Conservation (phyloP, 2,329 filamentous ascomycete genomes). For the Fusarium avenaceum region DNA sequence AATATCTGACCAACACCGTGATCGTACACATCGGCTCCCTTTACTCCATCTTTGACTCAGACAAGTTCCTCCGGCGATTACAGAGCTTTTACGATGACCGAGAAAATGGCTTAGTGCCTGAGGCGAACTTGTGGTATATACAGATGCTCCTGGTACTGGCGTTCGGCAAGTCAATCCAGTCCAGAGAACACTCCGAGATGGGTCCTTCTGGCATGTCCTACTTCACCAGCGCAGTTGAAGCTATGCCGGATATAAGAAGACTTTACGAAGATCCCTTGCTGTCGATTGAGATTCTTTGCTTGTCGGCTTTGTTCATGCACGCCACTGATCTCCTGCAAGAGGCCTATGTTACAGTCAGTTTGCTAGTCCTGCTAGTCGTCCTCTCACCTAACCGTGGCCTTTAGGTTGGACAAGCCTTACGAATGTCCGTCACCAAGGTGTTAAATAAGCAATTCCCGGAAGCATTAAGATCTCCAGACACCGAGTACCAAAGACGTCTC, state of each 20-base stretch:
- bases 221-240: slow-evolving; percentile 36
- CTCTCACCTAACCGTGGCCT: not conserved
- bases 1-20: slow-evolving; percentile 37
- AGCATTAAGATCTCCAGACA: slow-evolving; percentile 25
- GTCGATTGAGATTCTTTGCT: slow-evolving; percentile 39
- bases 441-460: slow-evolving; percentile 38
- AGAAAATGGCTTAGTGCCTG: not conserved
- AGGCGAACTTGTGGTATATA: slow-evolving; percentile 36
- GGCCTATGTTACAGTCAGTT: slow-evolving; percentile 37
- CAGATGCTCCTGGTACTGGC: slow-evolving; percentile 40
- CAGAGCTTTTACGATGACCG: slow-evolving; percentile 32
- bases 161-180: slow-evolving; percentile 39
- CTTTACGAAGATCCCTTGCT: slow-evolving; percentile 36
- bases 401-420: slow-evolving; percentile 38
- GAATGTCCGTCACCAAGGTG: slow-evolving; percentile 34
- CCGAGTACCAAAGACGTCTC: slow-evolving; percentile 35
- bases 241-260: slow-evolving; percentile 37
- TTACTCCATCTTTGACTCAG: slow-evolving; percentile 33
- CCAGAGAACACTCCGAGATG: slow-evolving; percentile 39
- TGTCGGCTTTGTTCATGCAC: slow-evolving; percentile 41
- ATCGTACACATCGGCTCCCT: slow-evolving; percentile 38
- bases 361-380: not conserved
- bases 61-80: slow-evolving; percentile 19
- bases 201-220: slow-evolving; percentile 39
- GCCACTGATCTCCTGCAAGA: slow-evolving; percentile 40